These are phyloP conservation scores for Amaranthus tricolor DNA, from an alignment of 179 eudicot genomes.

Conservation along the genomic window DNA sequence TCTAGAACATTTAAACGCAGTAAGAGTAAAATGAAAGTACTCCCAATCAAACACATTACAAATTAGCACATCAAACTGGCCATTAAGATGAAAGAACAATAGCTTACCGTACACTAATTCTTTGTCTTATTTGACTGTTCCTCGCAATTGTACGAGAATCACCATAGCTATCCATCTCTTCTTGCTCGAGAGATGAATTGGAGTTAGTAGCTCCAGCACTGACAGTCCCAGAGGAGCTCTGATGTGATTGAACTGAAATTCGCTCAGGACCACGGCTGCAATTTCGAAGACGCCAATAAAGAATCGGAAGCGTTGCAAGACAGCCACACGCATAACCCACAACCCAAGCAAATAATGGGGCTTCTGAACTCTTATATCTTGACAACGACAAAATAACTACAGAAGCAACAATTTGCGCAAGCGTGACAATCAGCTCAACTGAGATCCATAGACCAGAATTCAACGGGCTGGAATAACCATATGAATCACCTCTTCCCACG, in stretches of 20 bases:
- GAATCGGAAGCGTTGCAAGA: slow-evolving; percentile 59
- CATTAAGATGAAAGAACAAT: slow-evolving; percentile 5
- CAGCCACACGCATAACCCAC: slow-evolving; percentile 75
- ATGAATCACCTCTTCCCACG: slow-evolving; percentile 51
- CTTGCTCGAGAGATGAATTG: slow-evolving; percentile 25
- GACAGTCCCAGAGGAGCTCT: slow-evolving; percentile 33
- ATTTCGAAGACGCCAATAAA: slow-evolving; percentile 64
- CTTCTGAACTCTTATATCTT: slow-evolving; percentile 53
- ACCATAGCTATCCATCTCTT: slow-evolving; percentile 37
- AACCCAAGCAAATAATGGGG: slow-evolving; percentile 72
- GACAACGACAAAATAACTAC: slow-evolving; percentile 59
- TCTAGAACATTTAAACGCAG: background rate
- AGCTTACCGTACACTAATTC: slow-evolving; percentile 35
- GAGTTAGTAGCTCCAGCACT: slow-evolving; percentile 41
- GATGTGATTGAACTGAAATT: slow-evolving; percentile 40
- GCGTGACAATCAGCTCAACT: slow-evolving; percentile 57
- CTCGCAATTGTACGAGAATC: slow-evolving; percentile 30
- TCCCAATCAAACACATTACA: background rate
- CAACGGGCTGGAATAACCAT: slow-evolving; percentile 64
- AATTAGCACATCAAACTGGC: background rate
- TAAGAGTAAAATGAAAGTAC: background rate
- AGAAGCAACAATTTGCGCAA: slow-evolving; percentile 65
- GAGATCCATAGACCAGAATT: slow-evolving; percentile 66
- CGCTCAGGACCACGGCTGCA: slow-evolving; percentile 40
- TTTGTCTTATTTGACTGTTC: slow-evolving; percentile 28